Base-by-base conservation (phyloP, 1,139 yeast genomes). In the Protomyces gravidus region DNA sequence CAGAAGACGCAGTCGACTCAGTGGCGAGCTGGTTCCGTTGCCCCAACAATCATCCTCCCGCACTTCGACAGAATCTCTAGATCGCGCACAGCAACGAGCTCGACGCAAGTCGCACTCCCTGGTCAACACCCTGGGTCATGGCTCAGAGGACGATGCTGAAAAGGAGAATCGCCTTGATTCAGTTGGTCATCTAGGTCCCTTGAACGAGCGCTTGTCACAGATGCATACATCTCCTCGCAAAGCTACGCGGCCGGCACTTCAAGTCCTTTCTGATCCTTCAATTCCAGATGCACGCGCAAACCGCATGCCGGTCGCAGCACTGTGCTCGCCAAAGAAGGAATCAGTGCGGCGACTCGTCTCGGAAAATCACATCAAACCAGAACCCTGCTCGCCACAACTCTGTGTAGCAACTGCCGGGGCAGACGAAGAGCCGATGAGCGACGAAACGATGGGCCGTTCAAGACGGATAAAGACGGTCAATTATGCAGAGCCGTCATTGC, bases 401-500 rank as follows among this genome's bases (percentile, higher is more conserved):
- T 17, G 17, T 13, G 51, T 45, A n/a, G 11, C 5, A 7, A 45
- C 30, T 15, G n/a, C 7, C 11, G 42, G 36, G 5, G 21, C 13
- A 2, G 42, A 30, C 21, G 50, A 25, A 6, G 23, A 45, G 27
- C 6, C 17, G 13, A 9, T 9, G 3, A 25, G 21, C 4, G 50
- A 42, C 6, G 49, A 30, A 30, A 9, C 40, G 26, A 17, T 19
- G 5, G 45, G 60, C 17, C 49, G 63, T 21, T 61, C 71, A 26
- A 70, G 78, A 61, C 71, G 81, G 63, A 70, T 80, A 45, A 79
- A 78, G 65, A 76, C 79, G 7, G 81, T 87, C 5, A 83, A 83
- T 68, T 88, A 87, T 68, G 82, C 83, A 15, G 77, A 84, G 33
- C 88, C 92, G 0, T 82, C 90, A 0, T 70, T 85, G 59, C 76